Conservation (phyloP, 2,329 filamentous ascomycete species). For the Sarocladiaceae sp. region DNA sequence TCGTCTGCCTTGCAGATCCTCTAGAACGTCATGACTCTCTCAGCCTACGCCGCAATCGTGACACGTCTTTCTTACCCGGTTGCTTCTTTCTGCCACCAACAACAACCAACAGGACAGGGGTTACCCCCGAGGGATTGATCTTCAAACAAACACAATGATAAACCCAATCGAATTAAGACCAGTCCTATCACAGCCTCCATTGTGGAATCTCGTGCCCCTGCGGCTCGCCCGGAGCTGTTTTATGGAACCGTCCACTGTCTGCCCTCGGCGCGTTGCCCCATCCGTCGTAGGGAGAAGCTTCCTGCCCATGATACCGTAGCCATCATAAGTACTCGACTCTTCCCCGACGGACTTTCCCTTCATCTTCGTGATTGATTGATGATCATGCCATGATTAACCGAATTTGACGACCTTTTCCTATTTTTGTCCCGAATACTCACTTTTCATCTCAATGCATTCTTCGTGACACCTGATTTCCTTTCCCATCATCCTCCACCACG, state of each 20-base stretch:
- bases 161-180: not conserved
- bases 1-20: not conserved
- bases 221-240: not conserved
- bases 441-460: too few relatives aligned
- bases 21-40: not conserved
- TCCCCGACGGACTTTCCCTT: not conserved
- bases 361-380: not conserved
- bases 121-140: too few relatives aligned
- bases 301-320: not conserved
- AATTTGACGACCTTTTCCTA: too few relatives aligned
- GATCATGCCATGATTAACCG: not conserved
- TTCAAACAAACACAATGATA: too few relatives aligned
- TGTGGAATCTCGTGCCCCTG: too few relatives aligned
- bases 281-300: not conserved
- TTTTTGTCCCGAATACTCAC: too few relatives aligned
- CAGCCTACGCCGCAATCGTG: not conserved
- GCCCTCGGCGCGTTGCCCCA: not conserved
- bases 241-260: constrained; percentile 1
- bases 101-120: too few relatives aligned
- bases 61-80: not conserved
- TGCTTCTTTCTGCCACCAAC: too few relatives aligned
- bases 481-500: not conserved
- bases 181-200: too few relatives aligned
- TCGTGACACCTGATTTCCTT: not conserved
- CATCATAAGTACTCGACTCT: not conserved